Percentiles rank a stretch among this genome's conserved stretches.
phyloP scores from a whole-genome alignment of 495 filamentous ascomycete species.

The Penicillium subrubescens region DNA sequence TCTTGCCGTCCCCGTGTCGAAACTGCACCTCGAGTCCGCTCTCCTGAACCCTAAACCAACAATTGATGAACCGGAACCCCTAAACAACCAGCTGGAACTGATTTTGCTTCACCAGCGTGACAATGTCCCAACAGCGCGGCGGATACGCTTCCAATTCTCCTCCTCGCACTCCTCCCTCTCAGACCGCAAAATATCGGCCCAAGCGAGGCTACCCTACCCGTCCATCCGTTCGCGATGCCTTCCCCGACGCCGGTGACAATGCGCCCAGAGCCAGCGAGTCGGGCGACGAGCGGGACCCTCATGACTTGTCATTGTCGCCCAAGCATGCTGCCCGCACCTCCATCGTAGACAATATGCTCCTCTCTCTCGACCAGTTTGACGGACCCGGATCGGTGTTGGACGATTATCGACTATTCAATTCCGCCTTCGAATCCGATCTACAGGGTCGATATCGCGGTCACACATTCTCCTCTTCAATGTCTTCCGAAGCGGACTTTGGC shows the following conservation, averaged over 20 bases:
- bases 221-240: conserved; percentile 51
- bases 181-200: conserved; percentile 34
- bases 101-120: conserved; percentile 24
- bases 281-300: conserved; percentile 69
- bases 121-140: conserved; percentile 39
- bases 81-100: conserved; percentile 4
- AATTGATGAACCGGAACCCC: background rate
- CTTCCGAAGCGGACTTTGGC: conserved; percentile 73
- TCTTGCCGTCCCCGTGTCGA: background rate
- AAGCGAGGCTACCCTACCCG: conserved; percentile 35
- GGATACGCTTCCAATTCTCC: conserved; percentile 34
- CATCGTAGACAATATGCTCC: conserved; percentile 88
- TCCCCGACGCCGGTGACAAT: conserved; percentile 51
- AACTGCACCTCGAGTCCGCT: background rate
- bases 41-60: conserved; percentile 9
- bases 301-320: conserved; percentile 80
- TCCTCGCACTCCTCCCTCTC: conserved; percentile 50
- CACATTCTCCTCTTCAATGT: conserved; percentile 67
- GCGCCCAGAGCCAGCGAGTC: conserved; percentile 45
- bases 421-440: conserved; percentile 38
- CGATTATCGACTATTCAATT: conserved; percentile 47
- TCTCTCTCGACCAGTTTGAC: conserved; percentile 81
- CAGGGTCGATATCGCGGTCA: conserved; percentile 57
- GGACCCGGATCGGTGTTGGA: conserved; percentile 48
- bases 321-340: conserved; percentile 79